Base-by-base conservation (phyloP, 2,329 filamentous ascomycete species). In the Thielaviopsis musarum region DNA sequence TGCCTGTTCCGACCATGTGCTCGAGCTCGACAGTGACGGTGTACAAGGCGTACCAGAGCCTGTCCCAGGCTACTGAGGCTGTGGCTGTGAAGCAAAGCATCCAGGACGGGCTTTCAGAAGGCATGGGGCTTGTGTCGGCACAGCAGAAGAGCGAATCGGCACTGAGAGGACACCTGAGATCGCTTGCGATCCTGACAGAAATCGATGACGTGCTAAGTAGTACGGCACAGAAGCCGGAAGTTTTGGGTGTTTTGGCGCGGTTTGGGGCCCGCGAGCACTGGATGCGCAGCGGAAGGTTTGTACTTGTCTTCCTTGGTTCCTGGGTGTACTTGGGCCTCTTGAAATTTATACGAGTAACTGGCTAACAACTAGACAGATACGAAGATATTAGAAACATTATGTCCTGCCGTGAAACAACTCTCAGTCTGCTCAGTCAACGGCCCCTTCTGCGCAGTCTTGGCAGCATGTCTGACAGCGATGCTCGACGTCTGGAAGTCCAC, bases 351-450 rank as follows among this genome's bases (percentile, higher is more conserved):
- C 2, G 17, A n/a, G 13, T 13, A n/a, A 65, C 69, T 65, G 70
- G 58, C 56, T 26, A 53, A 26, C 68, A 19, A 13, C 19, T 60
- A 52, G 22, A 5, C 68, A 87, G 84, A 61, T 88, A 87, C 63
- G 80, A 85, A 58, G 88, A 94, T 67, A 82, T 95, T 58, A 84
- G 84, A 61, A 82, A 87, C 58, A 83, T 97, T 22, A 70, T 96
- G 19, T 91, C 88, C 1, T 91, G 85, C 65, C 83, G 91, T 63
- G 85, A 90, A 65, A 93, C 89, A 0, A 78, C 90, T 0, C 82
- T 95, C 66, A 90, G 87, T 64, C 82, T 88, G 55, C 74, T 98
- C 19, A 85, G 86, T 63, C 83, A 85, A 63, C 85, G 85, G 63
- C 70, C 75, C n/a, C 71, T 78, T 19, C 73, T 95, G 13, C 79